A percentile compares a stretch with the other conserved stretches of the same genome.
phyloP scores from a whole-genome alignment of 495 filamentous ascomycete species.

The Neurospora sp. region DNA sequence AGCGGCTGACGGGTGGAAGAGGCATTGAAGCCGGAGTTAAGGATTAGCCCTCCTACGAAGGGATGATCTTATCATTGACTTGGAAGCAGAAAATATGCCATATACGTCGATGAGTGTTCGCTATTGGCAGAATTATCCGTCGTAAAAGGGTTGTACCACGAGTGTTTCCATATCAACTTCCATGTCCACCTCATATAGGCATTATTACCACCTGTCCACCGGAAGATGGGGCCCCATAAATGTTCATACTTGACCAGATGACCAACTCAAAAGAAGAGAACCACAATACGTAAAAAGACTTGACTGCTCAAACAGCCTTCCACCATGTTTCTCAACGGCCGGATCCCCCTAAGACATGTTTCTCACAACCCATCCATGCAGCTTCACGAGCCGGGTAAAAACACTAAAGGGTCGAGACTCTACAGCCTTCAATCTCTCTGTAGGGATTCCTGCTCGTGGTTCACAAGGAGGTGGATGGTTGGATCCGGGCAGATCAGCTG shows the following conservation, averaged over 20 bases:
- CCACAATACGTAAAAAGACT: background rate
- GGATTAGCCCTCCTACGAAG: background rate
- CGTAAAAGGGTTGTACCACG: background rate
- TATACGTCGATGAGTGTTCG: background rate
- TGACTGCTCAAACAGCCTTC: background rate
- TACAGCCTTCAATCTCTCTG: background rate
- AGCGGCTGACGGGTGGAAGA: background rate
- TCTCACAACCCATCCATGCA: background rate
- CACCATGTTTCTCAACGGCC: background rate
- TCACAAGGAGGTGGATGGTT: constrained; percentile 2
- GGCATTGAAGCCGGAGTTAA: background rate
- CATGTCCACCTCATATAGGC: background rate
- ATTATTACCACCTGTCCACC: background rate
- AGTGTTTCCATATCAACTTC: background rate
- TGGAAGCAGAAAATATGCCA: background rate
- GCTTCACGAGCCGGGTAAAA: background rate
- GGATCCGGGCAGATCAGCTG: constrained; percentile 11
- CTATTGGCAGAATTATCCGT: background rate
- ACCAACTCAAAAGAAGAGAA: background rate
- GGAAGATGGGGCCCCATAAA: background rate
- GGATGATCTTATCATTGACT: background rate
- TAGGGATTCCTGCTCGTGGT: background rate
- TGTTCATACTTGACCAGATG: background rate
- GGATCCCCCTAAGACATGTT: background rate
- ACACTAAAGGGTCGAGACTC: background rate